Base-by-base conservation (phyloP, 1,284 basidiomycete species). In the Marasmius oreades region DNA sequence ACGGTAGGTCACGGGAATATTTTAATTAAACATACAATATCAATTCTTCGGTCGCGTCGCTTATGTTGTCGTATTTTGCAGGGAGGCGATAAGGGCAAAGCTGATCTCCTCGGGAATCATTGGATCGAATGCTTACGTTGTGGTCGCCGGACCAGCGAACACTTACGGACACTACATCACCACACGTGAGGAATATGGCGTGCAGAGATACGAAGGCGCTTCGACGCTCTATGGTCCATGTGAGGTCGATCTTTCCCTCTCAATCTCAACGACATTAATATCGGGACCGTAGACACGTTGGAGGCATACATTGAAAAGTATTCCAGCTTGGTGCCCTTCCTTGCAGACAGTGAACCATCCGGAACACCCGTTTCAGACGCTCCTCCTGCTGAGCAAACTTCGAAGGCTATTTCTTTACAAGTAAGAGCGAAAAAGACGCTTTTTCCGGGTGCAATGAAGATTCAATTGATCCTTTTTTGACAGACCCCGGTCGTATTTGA, bases 291-390 rank as follows among this genome's bases (percentile, higher is more conserved):
- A 89, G 86, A 74, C 61, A 92, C 90, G 2, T 74, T 92, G 12
- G 88, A 90, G 53, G 85, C 90, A 2, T 93, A 92, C 66, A 88
- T 90, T 61, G 78, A 92, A 69, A 87, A 86, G 63, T 93, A 90
- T 68, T 76, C 77, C 46, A 81, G 78, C 60, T 75, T 90, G 24
- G 79, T 90, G 7, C 74, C 80, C 5, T 88, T 78, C 73, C 74
- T 91, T 22, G 78, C 78, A 1, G 80, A 84, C 51, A 71, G 70
- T 45, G 11, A 28, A 24, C 74, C 74, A 3, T 73, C 72, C 3
- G 77, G 75, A 0, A 68, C 74, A 3, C 77, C 84, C 36, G 61
- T 70, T 10, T 80, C 86, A 11, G 90, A 90, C 62, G 71, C 84
- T 44, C 74, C 89, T n/a, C 82, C 88, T 11, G 73, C 77, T 6